A percentile compares a stretch with the other conserved stretches of the same genome.
These are phyloP conservation scores for Flaveria brownii DNA, from an alignment of 129 eudicot species.

Conservation along the genomic window DNA sequence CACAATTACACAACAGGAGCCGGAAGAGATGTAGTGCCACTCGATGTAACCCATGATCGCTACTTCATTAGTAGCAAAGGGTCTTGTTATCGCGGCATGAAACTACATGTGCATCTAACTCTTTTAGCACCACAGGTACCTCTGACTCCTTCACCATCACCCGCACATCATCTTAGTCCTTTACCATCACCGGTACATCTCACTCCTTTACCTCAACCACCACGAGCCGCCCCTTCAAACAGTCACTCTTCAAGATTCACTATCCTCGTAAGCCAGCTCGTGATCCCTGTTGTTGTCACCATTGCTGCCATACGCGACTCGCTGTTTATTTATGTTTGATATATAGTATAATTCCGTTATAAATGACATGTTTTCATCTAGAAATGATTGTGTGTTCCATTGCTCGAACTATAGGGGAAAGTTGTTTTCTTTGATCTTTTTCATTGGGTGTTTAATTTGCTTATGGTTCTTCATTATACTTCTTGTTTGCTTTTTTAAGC, in stretches of 20 bases:
- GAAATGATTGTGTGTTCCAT: constrained; percentile 8
- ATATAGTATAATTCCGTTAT: not conserved
- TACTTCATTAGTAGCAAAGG: constrained; percentile 88
- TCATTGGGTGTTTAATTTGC: constrained; percentile 25
- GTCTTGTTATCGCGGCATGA: constrained; percentile 74
- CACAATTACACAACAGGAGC: constrained; percentile 83
- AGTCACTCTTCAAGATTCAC: constrained; percentile 42
- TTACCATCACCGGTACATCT: constrained; percentile 65
- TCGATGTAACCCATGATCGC: constrained; percentile 59
- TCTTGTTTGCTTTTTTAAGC: too few species aligned
- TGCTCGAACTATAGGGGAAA: constrained; percentile 27
- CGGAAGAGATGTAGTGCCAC: constrained; percentile 78
- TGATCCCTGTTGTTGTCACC: constrained; percentile 60
- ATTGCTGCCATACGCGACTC: constrained; percentile 64
- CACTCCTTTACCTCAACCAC: constrained; percentile 45
- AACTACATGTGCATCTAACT: constrained; percentile 50
- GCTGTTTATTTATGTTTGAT: constrained; percentile 37
- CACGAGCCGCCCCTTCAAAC: constrained; percentile 48
- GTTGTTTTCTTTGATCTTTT: constrained; percentile 15
- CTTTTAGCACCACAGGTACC: constrained; percentile 47
- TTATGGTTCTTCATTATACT: constrained; percentile 11
- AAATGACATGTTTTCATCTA: not conserved
- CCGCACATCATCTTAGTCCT: constrained; percentile 38
- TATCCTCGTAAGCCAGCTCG: constrained; percentile 40
- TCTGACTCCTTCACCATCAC: constrained; percentile 8